Evolutionary conservation across 202 grass and related monocot species (phyloP), one percentile per base, ranked within the genome.

Genomic region (Dendrocalamus latiflorus): DNA sequence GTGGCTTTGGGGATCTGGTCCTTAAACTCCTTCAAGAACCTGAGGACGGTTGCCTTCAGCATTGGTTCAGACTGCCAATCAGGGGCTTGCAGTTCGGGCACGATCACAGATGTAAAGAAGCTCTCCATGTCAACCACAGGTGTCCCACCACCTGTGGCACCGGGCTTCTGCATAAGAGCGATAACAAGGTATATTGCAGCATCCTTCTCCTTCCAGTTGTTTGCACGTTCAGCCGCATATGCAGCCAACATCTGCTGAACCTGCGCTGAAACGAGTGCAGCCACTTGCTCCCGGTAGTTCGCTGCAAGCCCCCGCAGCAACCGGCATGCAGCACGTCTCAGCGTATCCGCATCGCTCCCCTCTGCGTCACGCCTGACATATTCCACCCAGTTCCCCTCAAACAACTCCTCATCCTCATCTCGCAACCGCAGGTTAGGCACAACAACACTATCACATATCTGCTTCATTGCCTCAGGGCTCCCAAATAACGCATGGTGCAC

Each of bases 201-300:
- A 57, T 98, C 95, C 86, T 95, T 98, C 70, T 95, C 95, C 86
- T 95, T 98, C 95, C 95, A 98, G 70, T 95, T 95, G 80, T 89
- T 86, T 2, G 51, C 53, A 2, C 87, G 89, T 59, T 95, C 87
- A 73, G 85, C 84, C 38, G 78, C 88, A 74, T 88, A 95, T 62
- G 89, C 82, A 76, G 91, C 84, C 83, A 98, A 71, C 95, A 98
- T 98, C 66, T 88, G 86, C 54, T 95, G 92, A 65, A 98, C 88
- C 88, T 95, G 95, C 6, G 72, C 80, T 6, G 89, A 93, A 25
- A 94, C 91, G 6, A 95, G 91, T 37, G 80, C 72, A 14, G 73
- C 91, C 61, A 98, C 95, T 70, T 95, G 95, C 11, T 95, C 95
- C 88, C 90, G 79, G 65, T 93, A 98, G 54, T 98, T 94, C 0